phyloP scores from a whole-genome alignment of 2,329 filamentous ascomycete species.

The Dissoconium aciculare region DNA sequence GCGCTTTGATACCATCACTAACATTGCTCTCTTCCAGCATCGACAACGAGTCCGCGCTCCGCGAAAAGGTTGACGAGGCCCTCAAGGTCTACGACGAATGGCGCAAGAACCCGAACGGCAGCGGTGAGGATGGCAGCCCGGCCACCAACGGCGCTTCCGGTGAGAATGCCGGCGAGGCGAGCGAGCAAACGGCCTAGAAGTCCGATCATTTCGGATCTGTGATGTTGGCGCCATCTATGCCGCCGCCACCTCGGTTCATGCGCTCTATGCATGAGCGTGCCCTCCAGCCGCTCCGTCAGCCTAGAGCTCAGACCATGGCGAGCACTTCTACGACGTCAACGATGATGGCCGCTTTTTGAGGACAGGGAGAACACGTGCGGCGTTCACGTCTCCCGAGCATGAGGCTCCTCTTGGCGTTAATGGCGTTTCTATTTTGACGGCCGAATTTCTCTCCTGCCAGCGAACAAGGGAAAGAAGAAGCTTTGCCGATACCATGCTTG shows the following conservation, averaged over 20 bases:
- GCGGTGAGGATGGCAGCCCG: constrained; percentile 18
- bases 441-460: too few species aligned
- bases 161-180: constrained; percentile 21
- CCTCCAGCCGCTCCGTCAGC: neutral
- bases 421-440: too few species aligned
- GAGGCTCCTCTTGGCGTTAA: too few species aligned
- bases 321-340: too few species aligned
- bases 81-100: constrained; percentile 97
- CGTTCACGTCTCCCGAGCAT: too few species aligned
- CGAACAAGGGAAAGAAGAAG: too few species aligned
- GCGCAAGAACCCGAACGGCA: constrained; percentile 62
- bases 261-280: neutral
- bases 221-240: too few species aligned
- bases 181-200: constrained; percentile 20
- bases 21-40: constrained; percentile 45
- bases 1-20: constrained; percentile 13
- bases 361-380: too few species aligned
- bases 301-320: neutral
- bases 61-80: constrained; percentile 93
- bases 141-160: constrained; percentile 22
- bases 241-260: neutral
- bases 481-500: too few species aligned
- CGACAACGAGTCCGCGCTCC: constrained; percentile 75
- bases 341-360: too few species aligned
- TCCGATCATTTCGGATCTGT: constrained; percentile 8